Evolutionary conservation across 2,329 filamentous ascomycete genomes (phyloP).

Genomic region (Macrophomina tecta): DNA sequence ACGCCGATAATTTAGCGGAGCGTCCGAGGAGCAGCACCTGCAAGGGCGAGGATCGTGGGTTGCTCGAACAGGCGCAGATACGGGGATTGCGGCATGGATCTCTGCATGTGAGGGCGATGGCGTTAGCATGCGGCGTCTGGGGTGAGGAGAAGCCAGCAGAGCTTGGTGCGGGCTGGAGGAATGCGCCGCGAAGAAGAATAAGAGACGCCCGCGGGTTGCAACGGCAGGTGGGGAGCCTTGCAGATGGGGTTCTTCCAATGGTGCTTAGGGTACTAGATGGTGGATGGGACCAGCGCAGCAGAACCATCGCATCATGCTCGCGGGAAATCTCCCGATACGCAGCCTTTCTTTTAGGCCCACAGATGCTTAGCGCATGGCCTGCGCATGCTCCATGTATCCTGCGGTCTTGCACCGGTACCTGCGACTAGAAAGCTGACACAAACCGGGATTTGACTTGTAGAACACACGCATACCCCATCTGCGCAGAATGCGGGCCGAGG

Average conservation of each 20-base stretch:
- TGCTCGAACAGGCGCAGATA: conserved; percentile 13
- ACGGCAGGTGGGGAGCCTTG: neutral
- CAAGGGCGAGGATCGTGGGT: conserved; percentile 16
- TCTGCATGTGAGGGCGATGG: conserved; percentile 21
- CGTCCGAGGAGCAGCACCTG: conserved; percentile 2
- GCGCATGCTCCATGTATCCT: conserved; percentile 2
- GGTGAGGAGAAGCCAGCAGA: neutral
- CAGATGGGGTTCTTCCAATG: neutral
- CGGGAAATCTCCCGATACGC: conserved; percentile 7
- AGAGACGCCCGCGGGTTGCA: neutral
- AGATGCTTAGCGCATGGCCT: neutral
- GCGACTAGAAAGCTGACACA: neutral
- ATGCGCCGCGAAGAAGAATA: neutral
- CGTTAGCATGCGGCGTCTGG: neutral
- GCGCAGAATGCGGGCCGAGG: too few species aligned
- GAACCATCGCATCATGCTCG: conserved; percentile 13
- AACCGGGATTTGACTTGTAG: too few species aligned
- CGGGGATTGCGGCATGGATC: conserved; percentile 22
- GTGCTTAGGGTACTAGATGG: neutral
- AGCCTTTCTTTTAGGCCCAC: conserved; percentile 9
- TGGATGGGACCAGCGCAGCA: conserved; percentile 25
- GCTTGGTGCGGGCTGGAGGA: neutral
- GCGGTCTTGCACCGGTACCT: neutral
- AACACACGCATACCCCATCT: too few species aligned
- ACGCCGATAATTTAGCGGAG: conserved; percentile 16